Base-by-base conservation (phyloP, 148 eudicot species). In the Nepenthes mirabilis region DNA sequence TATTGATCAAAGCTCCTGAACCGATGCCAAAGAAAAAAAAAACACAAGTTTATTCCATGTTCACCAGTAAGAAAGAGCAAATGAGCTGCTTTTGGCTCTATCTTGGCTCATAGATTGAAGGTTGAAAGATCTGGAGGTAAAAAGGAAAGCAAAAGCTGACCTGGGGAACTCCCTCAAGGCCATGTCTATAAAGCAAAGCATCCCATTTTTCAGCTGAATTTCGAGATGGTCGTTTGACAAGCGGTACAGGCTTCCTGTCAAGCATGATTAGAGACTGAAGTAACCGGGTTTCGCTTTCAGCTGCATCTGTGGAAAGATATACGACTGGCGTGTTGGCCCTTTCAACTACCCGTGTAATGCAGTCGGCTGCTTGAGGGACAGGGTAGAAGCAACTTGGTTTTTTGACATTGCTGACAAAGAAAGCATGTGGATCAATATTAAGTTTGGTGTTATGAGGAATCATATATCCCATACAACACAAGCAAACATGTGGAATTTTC, bases 231-330 rank as follows among this genome's bases (percentile, higher is more conserved):
- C 99, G 71, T 68, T 72, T 79, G 54, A 93, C 82, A 63, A 88
- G 95, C 4, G 99, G 96, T 43, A 93, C 83, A 62, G 78, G 69
- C 71, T 86, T 93, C 37, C 99, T 96, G 40, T 84, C 85, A 52
- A 72, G 62, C 58, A 75, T 58, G 35, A 89, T 57, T 14, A 88
- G 71, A 23, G 99, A 86, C 72, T 89, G 96, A 61, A 93, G 75
- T 62, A 93, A 73, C 49, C 80, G 82, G 58, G 95, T 93, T 88
- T 93, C 99, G 70, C 91, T 93, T 45, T 76, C 91, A 52, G 95
- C 99, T 64, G 99, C 99, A 79, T 93, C 99, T 10, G 99, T 93
- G 59, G 99, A 83, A 14, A 93, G 95, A 81, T 88, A 93, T 74
- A 93, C 73, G 49, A 89, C 89, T 11, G 91, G 95, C 12, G 85